phyloP scores from a whole-genome alignment of 2,329 filamentous ascomycete genomes.

The Calonectria leucothoes region DNA sequence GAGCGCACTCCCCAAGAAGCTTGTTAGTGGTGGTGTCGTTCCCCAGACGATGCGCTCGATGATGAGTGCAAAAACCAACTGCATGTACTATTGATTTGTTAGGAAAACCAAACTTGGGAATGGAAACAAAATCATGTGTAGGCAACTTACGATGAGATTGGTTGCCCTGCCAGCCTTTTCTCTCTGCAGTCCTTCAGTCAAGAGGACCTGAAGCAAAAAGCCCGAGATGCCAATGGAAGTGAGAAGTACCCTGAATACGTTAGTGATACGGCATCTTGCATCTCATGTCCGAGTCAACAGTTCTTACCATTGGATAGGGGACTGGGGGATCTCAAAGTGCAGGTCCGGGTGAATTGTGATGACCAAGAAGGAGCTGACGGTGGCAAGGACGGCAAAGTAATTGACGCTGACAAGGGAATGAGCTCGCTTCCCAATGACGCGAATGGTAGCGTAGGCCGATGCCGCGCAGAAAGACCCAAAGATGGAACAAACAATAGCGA shows the following conservation, averaged over 20 bases:
- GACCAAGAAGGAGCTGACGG: constrained; percentile 71
- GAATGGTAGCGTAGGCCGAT: constrained; percentile 77
- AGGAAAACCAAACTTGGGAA: constrained; percentile 25
- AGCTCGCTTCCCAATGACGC: constrained; percentile 79
- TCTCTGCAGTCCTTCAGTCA: constrained; percentile 78
- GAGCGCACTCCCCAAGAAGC: constrained; percentile 52
- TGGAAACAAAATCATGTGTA: rapidly evolving
- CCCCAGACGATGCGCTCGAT: constrained; percentile 58
- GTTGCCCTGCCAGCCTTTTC: constrained; percentile 63
- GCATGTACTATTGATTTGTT: constrained; percentile 41
- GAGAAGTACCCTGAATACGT: constrained; percentile 63
- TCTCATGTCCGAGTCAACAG: rapidly evolving
- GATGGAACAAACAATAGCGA: constrained; percentile 74
- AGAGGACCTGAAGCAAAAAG: constrained; percentile 81
- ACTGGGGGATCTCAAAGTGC: constrained; percentile 50
- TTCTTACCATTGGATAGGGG: constrained; percentile 40
- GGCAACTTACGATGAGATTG: constrained; percentile 43
- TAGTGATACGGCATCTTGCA: background rate
- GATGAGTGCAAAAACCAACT: constrained; percentile 49
- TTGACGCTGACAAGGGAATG: constrained; percentile 83
- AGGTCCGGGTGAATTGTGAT: constrained; percentile 61
- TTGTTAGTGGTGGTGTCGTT: constrained; percentile 51
- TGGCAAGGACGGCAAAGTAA: constrained; percentile 78
- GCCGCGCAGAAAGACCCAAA: constrained; percentile 77
- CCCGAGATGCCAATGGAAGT: constrained; percentile 75